Percentiles rank a stretch among this genome's conserved stretches.
phyloP scores from a whole-genome alignment of 768 basidiomycete species.

The Suillus alpinus region DNA sequence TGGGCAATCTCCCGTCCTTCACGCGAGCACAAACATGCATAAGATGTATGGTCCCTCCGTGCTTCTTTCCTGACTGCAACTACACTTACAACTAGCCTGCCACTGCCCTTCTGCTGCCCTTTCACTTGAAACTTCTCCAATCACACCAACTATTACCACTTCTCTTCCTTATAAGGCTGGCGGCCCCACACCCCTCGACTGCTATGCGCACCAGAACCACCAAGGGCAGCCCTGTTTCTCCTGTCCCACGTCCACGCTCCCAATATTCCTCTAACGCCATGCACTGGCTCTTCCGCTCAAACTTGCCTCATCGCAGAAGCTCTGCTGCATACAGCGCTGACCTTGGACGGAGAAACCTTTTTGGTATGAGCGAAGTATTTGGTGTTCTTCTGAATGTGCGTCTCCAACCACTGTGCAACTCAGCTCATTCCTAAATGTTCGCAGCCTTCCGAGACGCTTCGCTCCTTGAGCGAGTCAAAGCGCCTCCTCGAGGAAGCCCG shows the following conservation, averaged over 20 bases:
- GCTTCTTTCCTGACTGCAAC: conserved; percentile 18
- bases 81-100: conserved; percentile 11
- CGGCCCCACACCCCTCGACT: conserved; percentile 6
- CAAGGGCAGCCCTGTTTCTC: conserved; percentile 18
- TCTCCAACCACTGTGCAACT: conserved; percentile 10
- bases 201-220: conserved; percentile 25
- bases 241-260: conserved; percentile 29
- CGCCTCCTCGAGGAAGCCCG: conserved; percentile 75
- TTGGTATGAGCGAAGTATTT: conserved; percentile 78
- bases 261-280: conserved; percentile 34
- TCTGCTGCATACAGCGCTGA: conserved; percentile 58
- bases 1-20: not conserved
- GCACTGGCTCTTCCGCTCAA: conserved; percentile 76
- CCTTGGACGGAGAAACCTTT: conserved; percentile 67
- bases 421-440: conserved; percentile 9
- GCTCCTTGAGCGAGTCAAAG: conserved; percentile 76
- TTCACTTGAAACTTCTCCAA: not conserved
- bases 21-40: conserved; percentile 21
- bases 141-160: conserved; percentile 9
- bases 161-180: conserved; percentile 12
- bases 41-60: conserved; percentile 19
- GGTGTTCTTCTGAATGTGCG: conserved; percentile 73
- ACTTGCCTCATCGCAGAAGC: conserved; percentile 61
- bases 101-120: conserved; percentile 5
- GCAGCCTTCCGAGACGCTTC: conserved; percentile 76